Evolutionary conservation across 75 land plant genomes (phyloP), one percentile per base, ranked within the genome.

Genomic region (Ceratopteris richardii): DNA sequence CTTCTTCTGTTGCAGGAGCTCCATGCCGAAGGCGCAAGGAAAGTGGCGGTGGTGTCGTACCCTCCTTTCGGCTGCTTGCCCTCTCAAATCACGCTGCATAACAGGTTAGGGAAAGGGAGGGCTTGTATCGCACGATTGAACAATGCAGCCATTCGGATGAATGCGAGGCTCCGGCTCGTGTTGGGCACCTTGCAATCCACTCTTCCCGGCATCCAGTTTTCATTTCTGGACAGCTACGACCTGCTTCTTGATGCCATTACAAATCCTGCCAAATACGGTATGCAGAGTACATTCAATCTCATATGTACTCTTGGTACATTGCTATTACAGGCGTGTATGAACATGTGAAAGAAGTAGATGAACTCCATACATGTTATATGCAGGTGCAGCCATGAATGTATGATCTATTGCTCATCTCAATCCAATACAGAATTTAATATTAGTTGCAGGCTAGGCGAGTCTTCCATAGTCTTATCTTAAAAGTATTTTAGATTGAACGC

Each of bases 41-140:
- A 42, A 13, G 18, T 60, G 18, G 62, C 62, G 17, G 62, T 60
- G n/a, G 51, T 42, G 5, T 40, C 54, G 11, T 26, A 48, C 4
- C 54, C 59, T 25, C 58, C 62, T 5, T 16, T 62, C n/a, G 59
- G 64, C 58, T 50, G 64, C 28, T 14, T 62, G n/a, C 64, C 64
- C 9, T 46, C 64, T 7, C 58, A 46, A 23, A 42, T 62, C 13
- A 23, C 64, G 7, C 61, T 59, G 19, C 19, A 33, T 23, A 10
- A 22, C 48, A 17, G 29, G 11, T 9, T 5, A 9, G 28, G 57
- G 21, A 42, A 26, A 9, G 17, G 19, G 23, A n/a, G n/a, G n/a
- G 2, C 26, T 23, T 62, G 57, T 24, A 17, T 62, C 11, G n/a
- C 26, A 18, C 21, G 3, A 14, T 6, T 20, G 11, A 62, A 47